These are phyloP conservation scores for Lasiodiplodia sp. DNA, from an alignment of 2,329 filamentous ascomycete species.

Conservation along the genomic window DNA sequence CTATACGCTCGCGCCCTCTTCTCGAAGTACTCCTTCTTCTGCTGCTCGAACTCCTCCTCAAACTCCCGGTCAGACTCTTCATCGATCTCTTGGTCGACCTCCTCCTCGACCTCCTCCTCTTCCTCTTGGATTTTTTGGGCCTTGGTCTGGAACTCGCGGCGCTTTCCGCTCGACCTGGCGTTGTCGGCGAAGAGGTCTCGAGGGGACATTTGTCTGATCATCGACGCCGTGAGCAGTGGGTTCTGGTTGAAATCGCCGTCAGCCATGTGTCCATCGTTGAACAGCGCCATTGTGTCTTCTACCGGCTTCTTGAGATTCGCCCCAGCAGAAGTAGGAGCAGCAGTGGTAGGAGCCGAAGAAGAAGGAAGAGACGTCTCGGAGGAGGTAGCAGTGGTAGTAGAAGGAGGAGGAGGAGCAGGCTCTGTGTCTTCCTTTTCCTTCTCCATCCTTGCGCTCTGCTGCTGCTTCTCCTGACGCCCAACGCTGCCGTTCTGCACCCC, in stretches of 20 bases:
- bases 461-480: background rate
- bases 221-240: background rate
- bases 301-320: background rate
- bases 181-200: slow-evolving; percentile 14
- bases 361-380: no score
- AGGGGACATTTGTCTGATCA: background rate
- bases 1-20: no score
- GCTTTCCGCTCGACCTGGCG: background rate
- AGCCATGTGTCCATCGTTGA: background rate
- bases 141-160: background rate
- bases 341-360: background rate
- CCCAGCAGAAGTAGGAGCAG: no score
- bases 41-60: background rate
- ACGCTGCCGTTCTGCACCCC: background rate
- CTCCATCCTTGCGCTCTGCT: no score
- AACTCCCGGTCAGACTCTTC: background rate
- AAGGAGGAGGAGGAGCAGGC: no score
- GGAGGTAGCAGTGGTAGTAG: no score
- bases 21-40: background rate
- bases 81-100: background rate
- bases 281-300: no score
- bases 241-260: background rate
- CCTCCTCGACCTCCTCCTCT: background rate
- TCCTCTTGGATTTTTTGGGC: background rate
- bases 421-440: background rate